A percentile compares a stretch with the other conserved stretches of the same genome.
These are phyloP conservation scores for Lodderomyces beijingensis DNA, from an alignment of 1,139 yeast species.

Conservation along the genomic window DNA sequence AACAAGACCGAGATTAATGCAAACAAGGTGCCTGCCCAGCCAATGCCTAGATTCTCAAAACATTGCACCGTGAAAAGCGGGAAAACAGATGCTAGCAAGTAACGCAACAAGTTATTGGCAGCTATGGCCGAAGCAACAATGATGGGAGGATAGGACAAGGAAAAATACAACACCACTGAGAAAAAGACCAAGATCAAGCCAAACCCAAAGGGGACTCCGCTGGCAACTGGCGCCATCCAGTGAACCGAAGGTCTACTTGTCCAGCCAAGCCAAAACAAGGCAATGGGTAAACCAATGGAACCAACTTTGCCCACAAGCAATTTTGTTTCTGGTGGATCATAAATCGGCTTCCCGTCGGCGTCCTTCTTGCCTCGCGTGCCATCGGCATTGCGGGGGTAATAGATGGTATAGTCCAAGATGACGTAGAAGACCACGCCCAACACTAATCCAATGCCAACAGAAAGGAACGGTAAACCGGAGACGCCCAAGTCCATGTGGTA, in stretches of 20 bases:
- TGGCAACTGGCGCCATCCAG: conserved; percentile 76
- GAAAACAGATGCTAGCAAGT: conserved; percentile 58
- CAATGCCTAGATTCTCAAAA: conserved; percentile 35
- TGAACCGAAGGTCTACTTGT: conserved; percentile 54
- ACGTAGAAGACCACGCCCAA: conserved; percentile 50
- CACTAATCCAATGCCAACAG: conserved; percentile 63
- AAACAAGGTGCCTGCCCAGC: conserved; percentile 37
- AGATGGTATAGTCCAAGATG: conserved; percentile 41
- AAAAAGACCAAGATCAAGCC: conserved; percentile 73
- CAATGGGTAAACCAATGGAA: conserved; percentile 59
- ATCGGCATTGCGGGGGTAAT: conserved; percentile 56
- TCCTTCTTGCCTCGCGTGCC: conserved; percentile 59
- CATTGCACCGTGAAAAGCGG: conserved; percentile 45
- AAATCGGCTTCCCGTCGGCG: conserved; percentile 48
- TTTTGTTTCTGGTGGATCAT: conserved; percentile 37
- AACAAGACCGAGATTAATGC: conserved; percentile 31
- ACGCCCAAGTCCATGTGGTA: conserved; percentile 56
- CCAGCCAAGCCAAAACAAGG: conserved; percentile 84
- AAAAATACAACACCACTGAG: conserved; percentile 64
- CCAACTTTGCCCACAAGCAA: conserved; percentile 51
- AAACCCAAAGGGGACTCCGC: conserved; percentile 74
- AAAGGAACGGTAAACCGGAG: conserved; percentile 65
- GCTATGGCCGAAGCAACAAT: conserved; percentile 75
- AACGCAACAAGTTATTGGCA: conserved; percentile 71
- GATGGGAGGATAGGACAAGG: conserved; percentile 70